Percentiles rank a stretch among this genome's conserved stretches.
These are phyloP conservation scores for Pythium grandisporangium DNA, from an alignment of 352 stramenopile species.

Conservation along the genomic window DNA sequence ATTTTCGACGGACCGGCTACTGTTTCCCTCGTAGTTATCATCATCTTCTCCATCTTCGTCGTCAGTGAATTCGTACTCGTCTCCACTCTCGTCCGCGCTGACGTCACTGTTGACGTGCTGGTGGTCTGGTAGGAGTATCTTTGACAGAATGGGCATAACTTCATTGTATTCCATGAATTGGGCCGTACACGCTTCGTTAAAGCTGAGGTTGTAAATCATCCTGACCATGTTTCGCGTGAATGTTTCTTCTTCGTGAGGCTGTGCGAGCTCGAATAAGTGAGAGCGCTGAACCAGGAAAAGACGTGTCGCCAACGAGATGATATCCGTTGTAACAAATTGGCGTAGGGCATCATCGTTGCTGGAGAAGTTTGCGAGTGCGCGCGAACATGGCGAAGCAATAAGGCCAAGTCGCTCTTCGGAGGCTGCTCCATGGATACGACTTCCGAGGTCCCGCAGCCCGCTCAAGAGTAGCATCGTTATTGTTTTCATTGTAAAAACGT, in stretches of 20 bases:
- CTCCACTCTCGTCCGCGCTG: conserved; percentile 1
- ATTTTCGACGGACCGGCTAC: too few relatives aligned
- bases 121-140: conserved; percentile 20
- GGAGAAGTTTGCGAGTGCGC: conserved; percentile 61
- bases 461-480: conserved; percentile 33
- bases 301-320: conserved; percentile 40
- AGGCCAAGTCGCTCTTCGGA: conserved; percentile 32
- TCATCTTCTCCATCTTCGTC: conserved; percentile 1
- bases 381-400: conserved; percentile 36
- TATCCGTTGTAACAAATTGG: conserved; percentile 34
- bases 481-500: conserved; percentile 34
- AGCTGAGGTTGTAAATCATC: conserved; percentile 55
- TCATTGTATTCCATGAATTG: conserved; percentile 50
- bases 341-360: conserved; percentile 45
- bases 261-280: conserved; percentile 9
- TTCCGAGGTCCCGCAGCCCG: conserved; percentile 37
- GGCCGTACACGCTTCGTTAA: conserved; percentile 29
- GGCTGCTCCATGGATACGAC: conserved; percentile 17
- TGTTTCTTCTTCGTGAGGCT: conserved; percentile 10
- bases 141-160: conserved; percentile 31
- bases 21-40: not conserved
- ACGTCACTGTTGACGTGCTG: not conserved
- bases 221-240: conserved; percentile 52
- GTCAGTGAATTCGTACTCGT: not conserved
- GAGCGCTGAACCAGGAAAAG: conserved; percentile 35